Evolutionary conservation across 2,329 filamentous ascomycete genomes (phyloP), one percentile per base, ranked within the genome.

Genomic region (Aspergillus fumigatus): DNA sequence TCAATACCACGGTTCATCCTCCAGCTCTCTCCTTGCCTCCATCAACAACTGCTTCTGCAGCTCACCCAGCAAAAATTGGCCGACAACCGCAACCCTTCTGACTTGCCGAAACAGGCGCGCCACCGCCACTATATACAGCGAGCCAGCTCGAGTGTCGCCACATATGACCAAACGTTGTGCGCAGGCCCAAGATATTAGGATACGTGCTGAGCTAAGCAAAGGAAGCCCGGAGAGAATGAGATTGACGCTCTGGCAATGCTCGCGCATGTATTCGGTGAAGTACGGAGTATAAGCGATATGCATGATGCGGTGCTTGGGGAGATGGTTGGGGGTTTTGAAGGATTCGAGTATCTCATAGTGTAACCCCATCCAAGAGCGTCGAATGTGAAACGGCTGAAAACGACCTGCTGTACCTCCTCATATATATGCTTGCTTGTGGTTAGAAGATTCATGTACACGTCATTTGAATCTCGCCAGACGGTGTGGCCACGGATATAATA

Each of bases 311-410:
- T 47, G 43, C 43, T 47, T 47, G 43, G 43, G 43, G 35, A 55
- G 32, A 27, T 27, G 48, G 26, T 51, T 47, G n/a, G 45, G 32
- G n/a, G 38, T 35, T 29, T 41, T 14, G 43, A 26, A 47, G 43
- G 43, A 23, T 45, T 25, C 9, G 53, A 55, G 48, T 38, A 47
- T 47, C 23, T 47, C 48, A 55, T 23, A 10, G 35, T 27, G 19
- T 51, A 47, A 8, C 53, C 48, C 48, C 53, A 51, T 21, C 35
- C 17, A 7, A 47, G 43, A 17, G 48, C 25, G 26, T 47, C 35
- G 48, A 55, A 55, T 4, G 53, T 48, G 23, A 45, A 55, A 29
- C 48, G 48, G 27, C 11, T 55, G 26, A 27, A 55, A n/a, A 55
- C 40, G 2, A 51, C 32, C 25, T 48, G 40, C 48, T 55, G 21